Evolutionary conservation across 306 rosid genomes (phyloP).

Genomic region (Lathyrus aphaca): DNA sequence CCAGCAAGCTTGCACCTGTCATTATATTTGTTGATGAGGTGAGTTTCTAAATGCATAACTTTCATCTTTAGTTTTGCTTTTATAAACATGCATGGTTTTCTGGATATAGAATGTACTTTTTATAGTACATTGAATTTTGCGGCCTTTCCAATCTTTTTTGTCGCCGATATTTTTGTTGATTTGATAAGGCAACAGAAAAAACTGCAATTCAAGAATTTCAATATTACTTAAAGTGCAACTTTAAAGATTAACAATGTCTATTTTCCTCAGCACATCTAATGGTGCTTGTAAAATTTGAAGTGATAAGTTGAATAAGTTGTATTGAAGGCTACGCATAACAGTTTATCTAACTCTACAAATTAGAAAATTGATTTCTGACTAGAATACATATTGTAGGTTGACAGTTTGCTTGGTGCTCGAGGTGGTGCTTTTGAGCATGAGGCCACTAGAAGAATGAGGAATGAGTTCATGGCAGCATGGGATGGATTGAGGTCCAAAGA

Average conservation of each 20-base stretch:
- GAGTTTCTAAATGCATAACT: conserved; percentile 38
- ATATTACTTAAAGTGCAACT: not conserved
- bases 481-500: conserved; percentile 97
- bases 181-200: not conserved
- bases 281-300: not conserved
- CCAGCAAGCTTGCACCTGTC: conserved; percentile 97
- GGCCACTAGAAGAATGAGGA: conserved; percentile 99
- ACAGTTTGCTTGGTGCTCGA: conserved; percentile 99
- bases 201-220: not conserved
- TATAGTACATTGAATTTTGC: conserved; percentile 8
- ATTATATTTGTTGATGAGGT: conserved; percentile 97
- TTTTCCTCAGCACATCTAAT: not conserved
- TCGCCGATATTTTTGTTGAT: too few species aligned
- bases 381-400: conserved; percentile 62
- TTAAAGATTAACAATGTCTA: not conserved
- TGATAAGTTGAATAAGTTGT: not conserved
- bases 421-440: conserved; percentile 98
- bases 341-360: not conserved
- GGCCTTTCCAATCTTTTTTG: not conserved
- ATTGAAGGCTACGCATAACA: conserved; percentile 18
- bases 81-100: conserved; percentile 14
- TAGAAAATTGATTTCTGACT: conserved; percentile 33
- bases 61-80: conserved; percentile 25
- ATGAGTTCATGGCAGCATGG: conserved; percentile 99
- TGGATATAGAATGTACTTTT: not conserved